Percentiles rank a stretch among this genome's conserved stretches.
Conservation (phyloP, 106 monocot genomes). For the Acanthochlamys bracteata region DNA sequence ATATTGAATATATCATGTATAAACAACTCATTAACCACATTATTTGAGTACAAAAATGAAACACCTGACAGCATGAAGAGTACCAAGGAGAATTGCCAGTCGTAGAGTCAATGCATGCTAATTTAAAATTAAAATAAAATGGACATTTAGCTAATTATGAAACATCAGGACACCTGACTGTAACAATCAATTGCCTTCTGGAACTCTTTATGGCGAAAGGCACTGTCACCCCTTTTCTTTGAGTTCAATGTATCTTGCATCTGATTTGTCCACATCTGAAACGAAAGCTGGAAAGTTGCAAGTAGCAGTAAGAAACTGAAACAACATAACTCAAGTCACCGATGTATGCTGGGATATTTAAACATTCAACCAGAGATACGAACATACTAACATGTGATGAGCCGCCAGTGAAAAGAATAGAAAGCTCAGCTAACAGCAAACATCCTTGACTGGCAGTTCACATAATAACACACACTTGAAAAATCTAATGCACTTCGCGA, state of each 20-base stretch:
- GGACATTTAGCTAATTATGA: not conserved
- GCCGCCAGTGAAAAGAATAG: too few species aligned
- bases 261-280: conserved; percentile 99
- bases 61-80: not conserved
- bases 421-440: too few species aligned
- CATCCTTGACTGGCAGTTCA: too few species aligned
- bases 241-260: conserved; percentile 98
- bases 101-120: not conserved
- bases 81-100: not conserved
- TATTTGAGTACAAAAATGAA: not conserved
- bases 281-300: conserved; percentile 57
- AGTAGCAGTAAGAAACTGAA: too few species aligned
- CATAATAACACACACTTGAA: too few species aligned
- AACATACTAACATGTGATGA: too few species aligned
- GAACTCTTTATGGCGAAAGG: conserved; percentile 88
- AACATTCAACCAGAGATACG: too few species aligned
- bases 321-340: too few species aligned
- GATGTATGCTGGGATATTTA: too few species aligned
- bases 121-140: not conserved
- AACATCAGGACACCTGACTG: conserved; percentile 42
- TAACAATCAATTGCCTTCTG: conserved; percentile 80
- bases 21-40: not conserved
- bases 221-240: conserved; percentile 94
- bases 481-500: too few species aligned
- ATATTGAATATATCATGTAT: not conserved